Conservation (phyloP, 352 stramenopile species). For the Phytophthora boehmeriae region DNA sequence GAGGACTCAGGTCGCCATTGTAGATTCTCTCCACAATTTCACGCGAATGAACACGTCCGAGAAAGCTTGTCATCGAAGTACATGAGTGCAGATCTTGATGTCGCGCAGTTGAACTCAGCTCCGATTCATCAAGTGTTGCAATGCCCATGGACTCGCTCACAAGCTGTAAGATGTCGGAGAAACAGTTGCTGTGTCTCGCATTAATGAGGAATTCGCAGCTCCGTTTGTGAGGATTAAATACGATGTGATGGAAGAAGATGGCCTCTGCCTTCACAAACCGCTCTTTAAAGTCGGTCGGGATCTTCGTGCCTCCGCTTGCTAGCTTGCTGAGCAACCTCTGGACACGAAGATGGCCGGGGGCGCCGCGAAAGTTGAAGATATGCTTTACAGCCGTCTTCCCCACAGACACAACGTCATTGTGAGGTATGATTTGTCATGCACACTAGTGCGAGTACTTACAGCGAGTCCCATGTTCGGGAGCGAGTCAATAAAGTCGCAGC, state of each 20-base stretch:
- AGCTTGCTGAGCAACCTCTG: conserved; percentile 74
- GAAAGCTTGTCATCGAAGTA: conserved; percentile 45
- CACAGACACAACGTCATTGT: not conserved
- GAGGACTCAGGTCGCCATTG: conserved; percentile 47
- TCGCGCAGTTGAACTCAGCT: conserved; percentile 16
- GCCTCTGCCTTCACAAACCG: conserved; percentile 66
- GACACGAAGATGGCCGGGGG: conserved; percentile 55
- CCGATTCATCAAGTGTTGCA: conserved; percentile 7
- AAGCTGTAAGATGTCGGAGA: conserved; percentile 52
- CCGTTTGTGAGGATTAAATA: conserved; percentile 61
- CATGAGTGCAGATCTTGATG: conserved; percentile 38
- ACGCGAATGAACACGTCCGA: conserved; percentile 41
- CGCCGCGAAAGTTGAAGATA: conserved; percentile 73
- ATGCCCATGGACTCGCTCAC: conserved; percentile 47
- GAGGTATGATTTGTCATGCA: too few relatives aligned
- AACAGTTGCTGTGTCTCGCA: conserved; percentile 49
- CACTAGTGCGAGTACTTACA: conserved; percentile 51
- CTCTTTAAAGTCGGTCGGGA: conserved; percentile 57
- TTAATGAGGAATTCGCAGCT: conserved; percentile 65
- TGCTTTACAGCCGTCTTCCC: conserved; percentile 74
- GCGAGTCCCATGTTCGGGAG: conserved; percentile 78
- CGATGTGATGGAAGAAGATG: conserved; percentile 82
- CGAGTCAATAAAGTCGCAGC: conserved; percentile 80
- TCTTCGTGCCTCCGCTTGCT: conserved; percentile 42
- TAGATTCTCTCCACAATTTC: conserved; percentile 56